Conservation (phyloP, 306 rosid genomes). For the Cicer arietinum region DNA sequence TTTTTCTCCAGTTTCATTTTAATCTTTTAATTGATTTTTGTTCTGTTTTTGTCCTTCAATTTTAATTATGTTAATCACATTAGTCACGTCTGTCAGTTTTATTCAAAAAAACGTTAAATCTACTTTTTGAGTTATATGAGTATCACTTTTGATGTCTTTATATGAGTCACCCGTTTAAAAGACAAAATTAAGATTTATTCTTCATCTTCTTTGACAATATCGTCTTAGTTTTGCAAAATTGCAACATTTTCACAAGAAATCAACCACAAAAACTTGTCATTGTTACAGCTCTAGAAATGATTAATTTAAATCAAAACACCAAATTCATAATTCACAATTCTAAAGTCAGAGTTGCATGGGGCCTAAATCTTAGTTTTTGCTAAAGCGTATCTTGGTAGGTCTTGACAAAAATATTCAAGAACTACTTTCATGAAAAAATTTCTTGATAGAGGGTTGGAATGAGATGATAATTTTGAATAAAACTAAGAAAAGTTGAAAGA, state of each 20-base stretch:
- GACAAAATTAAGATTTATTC: too few species aligned
- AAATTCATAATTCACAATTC: slow-evolving; percentile 69
- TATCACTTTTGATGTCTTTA: too few species aligned
- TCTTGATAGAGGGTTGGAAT: slow-evolving; percentile 74
- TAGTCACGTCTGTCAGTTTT: too few species aligned
- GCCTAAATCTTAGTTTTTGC: slow-evolving; percentile 36
- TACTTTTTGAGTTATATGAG: too few species aligned
- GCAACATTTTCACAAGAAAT: slow-evolving; percentile 63
- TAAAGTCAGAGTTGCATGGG: slow-evolving; percentile 46
- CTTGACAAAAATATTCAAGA: slow-evolving; percentile 69
- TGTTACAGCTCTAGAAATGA: slow-evolving; percentile 66
- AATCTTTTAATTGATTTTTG: too few species aligned
- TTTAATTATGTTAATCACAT: too few species aligned
- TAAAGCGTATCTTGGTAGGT: slow-evolving; percentile 66
- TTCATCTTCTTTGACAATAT: slow-evolving; percentile 77
- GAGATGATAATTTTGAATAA: slow-evolving; percentile 58
- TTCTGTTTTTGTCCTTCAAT: too few species aligned
- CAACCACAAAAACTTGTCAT: slow-evolving; percentile 69
- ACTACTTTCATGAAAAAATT: slow-evolving; percentile 67
- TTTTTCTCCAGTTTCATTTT: too few species aligned
- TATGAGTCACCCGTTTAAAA: too few species aligned
- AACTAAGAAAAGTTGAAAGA: too few species aligned
- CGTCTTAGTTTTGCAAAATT: slow-evolving; percentile 70
- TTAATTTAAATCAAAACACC: slow-evolving; percentile 75
- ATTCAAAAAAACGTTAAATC: too few species aligned